Base-by-base conservation (phyloP, 2,329 filamentous ascomycete genomes). In the Sphaerulina populicola region DNA sequence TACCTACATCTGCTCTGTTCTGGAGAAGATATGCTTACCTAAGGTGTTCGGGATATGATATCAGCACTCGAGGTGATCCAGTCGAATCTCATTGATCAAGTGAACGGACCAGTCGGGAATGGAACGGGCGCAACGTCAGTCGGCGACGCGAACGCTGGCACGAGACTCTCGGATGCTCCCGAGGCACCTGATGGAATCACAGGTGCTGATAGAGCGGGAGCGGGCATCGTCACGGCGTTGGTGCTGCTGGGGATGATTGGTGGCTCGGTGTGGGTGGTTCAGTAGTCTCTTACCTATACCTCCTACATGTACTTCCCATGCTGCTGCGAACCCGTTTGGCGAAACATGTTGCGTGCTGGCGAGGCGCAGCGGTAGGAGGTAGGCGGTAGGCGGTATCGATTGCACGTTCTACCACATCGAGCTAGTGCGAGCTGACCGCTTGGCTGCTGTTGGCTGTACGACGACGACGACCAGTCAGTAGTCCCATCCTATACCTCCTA, bases 11-110 rank as follows among this genome's bases (percentile, higher is more conserved):
- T n/a, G n/a, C n/a, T n/a, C n/a, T n/a, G n/a, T n/a, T 18, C 18
- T 18, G 18, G 23, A 27, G 23, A 27, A 2, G 5, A 3, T 27
- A 7, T 27, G 23, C 23, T 27, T 27, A 27, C 23, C 23, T 5
- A 27, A 5, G 23, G 4, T 27, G 4, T 27, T 27, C 23, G 4
- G 23, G 4, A 6, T 6, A 6, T 7, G 4, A 6, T 6, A 6
- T 7, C 23, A 27, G 23, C 74, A 0, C 66, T 80, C 1, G 74
- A 73, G 37, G 69, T 73, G 35, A 70, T 79, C 44, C 62, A 67
- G 18, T 35, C 52, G 11, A 64, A 72, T 44, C 62, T 75, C 33
- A 66, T 75, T 6, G 44, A 59, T 6, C 52, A 65, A 4, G 62
- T 69, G 0, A 56, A 60, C 2, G 64, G 66, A 2, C 64, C 70